phyloP scores from a whole-genome alignment of 768 basidiomycete species.

The Pulveroboletus frians region DNA sequence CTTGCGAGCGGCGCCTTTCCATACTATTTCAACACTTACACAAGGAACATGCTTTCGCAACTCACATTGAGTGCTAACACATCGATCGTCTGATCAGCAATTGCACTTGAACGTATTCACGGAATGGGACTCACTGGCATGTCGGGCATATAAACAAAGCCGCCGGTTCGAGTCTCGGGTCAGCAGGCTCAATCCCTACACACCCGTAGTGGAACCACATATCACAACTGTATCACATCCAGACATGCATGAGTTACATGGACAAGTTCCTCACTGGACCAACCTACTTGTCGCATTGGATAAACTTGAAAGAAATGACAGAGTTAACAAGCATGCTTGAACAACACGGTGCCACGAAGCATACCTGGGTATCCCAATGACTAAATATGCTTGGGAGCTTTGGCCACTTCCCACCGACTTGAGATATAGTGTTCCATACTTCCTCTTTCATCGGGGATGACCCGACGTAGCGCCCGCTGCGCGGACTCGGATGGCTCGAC shows the following conservation, averaged over 20 bases:
- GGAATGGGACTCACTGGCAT: conserved; percentile 29
- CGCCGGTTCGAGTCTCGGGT: conserved; percentile 31
- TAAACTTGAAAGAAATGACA: conserved; percentile 20
- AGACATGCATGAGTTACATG: neutral
- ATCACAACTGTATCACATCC: conserved; percentile 30
- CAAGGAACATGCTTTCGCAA: neutral
- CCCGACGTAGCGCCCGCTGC: neutral
- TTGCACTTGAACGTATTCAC: neutral
- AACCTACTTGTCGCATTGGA: conserved; percentile 34
- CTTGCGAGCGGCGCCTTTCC: conserved; percentile 15
- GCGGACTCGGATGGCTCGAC: neutral
- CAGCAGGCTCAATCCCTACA: conserved; percentile 35
- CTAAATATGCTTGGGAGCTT: conserved; percentile 5
- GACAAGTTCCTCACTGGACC: too few relatives aligned
- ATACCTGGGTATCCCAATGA: conserved; percentile 24
- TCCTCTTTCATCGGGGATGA: conserved; percentile 1
- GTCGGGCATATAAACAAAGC: conserved; percentile 40
- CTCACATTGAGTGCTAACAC: conserved; percentile 13
- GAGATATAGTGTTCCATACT: neutral
- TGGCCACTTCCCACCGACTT: conserved; percentile 11
- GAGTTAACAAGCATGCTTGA: neutral
- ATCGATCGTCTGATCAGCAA: neutral
- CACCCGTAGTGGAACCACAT: conserved; percentile 53
- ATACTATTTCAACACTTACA: neutral
- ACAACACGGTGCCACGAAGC: neutral